Evolutionary conservation across 2,329 filamentous ascomycete genomes (phyloP), one percentile per base, ranked within the genome.

Genomic region (Sporothrix sp.): DNA sequence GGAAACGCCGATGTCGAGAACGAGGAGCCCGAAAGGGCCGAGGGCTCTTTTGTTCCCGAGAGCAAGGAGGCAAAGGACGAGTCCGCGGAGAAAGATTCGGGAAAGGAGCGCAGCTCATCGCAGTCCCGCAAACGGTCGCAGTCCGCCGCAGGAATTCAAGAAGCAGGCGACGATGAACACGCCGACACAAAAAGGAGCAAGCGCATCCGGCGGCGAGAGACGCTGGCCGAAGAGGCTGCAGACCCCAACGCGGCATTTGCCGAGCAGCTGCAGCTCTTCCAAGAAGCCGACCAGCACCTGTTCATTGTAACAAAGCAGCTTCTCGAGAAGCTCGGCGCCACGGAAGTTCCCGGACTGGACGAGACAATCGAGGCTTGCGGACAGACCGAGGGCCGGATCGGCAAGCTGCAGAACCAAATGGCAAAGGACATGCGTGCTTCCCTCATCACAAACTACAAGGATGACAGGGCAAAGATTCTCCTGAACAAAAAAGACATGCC

Each of bases 181-280:
- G 68, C 67, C 2, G 71, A 76, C 10, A 75, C 77, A 48, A 84
- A 82, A 59, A 70, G 81, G 51, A 84, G 80, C 63, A 85, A 85
- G 60, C 70, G 82, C 45, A 80, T 80, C 27, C 73, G 81, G 40
- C 74, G 79, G 16, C 71, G 81, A 49, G 80, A 83, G 38, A 75
- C 72, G 3, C 70, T 74, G 63, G 56, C 67, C 9, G 78, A 77
- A 32, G 79, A 80, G 44, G 63, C 66, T 0, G 62, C 74, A 13
- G 78, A 81, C 53, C 69, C 75, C 7, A 74, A 70, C 46, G 71
- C 70, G 1, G 65, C 74, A 23, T 70, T 74, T 48, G 73, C 76
- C 2, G 73, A 71, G 47, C 76, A 81, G 57, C 63, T 82, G 4
- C 72, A 77, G 56, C 72, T 74, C 2, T 75, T 72, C 43, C 76